Evolutionary conservation across 2,329 filamentous ascomycete species (phyloP), one percentile per base, ranked within the genome.

Genomic region (Phialophora tarda): DNA sequence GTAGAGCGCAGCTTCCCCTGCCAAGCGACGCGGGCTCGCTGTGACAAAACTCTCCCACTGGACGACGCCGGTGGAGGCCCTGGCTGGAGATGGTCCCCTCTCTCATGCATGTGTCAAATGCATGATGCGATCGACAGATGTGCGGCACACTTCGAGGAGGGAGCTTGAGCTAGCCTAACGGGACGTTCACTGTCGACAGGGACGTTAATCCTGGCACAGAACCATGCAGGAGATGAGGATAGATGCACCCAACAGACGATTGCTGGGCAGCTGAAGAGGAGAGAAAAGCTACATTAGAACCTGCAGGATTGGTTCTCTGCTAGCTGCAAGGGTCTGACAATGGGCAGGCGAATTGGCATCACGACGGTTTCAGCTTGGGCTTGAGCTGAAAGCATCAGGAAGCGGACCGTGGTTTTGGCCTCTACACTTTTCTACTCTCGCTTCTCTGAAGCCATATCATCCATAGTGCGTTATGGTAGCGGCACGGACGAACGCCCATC

Each of bases 1-100:
- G 11, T 21, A 54, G 50, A 63, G 28, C 23, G 56, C 34, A 51
- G 41, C 58, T 47, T 64, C 65, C 64, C 65, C 65, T 67, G 65
- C 65, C 65, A 67, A 67, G 62, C n/a, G 38, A 24, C 47, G 23
- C 28, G 32, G 17, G 24, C 38, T 53, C 34, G 32, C 3, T 5
- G 21, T 6, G 28, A 55, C 21, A 55, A 62, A 62, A 62, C 30
- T 62, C 60, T 58, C 59, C 59, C 59, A 61, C 48, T 61, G 59
- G 59, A 26, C 59, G 48, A 41, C 1, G 8, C 14, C 5, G 21
- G 38, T 44, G 38, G 38, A 44, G 38, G 38, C 38, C 38, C 38
- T 44, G 26, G 57, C 5, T 6, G 17, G 12, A 41, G 26, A 47
- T 12, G 41, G 17, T 34, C 38, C 30, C 56, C 41, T 21, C 38